Evolutionary conservation across 2,329 filamentous ascomycete genomes (phyloP).

Genomic region (Colletotrichum chrysophilum): DNA sequence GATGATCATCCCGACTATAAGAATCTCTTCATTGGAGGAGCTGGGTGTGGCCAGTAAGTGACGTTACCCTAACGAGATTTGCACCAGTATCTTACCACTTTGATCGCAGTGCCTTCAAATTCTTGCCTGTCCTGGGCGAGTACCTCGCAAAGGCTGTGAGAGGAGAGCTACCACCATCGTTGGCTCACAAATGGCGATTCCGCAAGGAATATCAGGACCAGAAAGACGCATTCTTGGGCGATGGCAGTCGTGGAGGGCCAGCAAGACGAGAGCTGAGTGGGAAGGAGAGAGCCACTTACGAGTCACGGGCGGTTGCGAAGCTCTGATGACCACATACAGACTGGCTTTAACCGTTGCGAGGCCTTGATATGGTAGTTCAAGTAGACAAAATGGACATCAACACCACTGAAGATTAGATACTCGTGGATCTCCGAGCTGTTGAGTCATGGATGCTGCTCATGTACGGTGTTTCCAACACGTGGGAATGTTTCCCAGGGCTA

Average conservation of each 20-base stretch:
- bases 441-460: background rate
- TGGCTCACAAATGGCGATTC: constrained; percentile 34
- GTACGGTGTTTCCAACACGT: background rate
- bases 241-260: constrained; percentile 34
- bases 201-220: background rate
- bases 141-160: constrained; percentile 31
- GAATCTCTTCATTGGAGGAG: constrained; percentile 52
- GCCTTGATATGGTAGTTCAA: background rate
- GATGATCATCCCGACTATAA: constrained; percentile 55
- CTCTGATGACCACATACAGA: background rate
- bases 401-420: background rate
- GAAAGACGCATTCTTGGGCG: constrained; percentile 25
- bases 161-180: constrained; percentile 24
- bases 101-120: constrained; percentile 27
- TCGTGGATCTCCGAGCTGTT: background rate
- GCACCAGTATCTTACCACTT: fast-evolving
- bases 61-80: fast-evolving
- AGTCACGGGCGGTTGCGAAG: background rate
- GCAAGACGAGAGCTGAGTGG: background rate
- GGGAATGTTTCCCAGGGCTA: background rate
- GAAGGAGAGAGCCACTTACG: background rate
- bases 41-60: constrained; percentile 45
- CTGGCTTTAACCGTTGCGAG: background rate
- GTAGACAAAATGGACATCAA: background rate
- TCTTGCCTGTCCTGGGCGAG: constrained; percentile 27